Percentiles rank a stretch among this genome's conserved stretches.
Conservation (phyloP, 1,139 yeast genomes). For the Debaryomycetaceae sp. region DNA sequence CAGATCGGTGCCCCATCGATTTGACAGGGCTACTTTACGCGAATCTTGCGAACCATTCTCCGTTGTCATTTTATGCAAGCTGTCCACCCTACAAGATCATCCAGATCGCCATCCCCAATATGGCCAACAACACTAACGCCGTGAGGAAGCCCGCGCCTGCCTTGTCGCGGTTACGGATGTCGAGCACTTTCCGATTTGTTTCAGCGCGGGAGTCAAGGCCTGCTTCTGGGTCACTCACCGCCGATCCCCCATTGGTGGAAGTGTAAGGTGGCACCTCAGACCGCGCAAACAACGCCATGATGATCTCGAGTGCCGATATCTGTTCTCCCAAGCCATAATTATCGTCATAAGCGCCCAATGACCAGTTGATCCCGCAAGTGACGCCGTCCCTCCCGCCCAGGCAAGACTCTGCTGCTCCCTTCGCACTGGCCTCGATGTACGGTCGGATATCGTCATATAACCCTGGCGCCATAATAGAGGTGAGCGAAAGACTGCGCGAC, state of each 20-base stretch:
- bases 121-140: constrained; percentile 24
- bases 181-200: constrained; percentile 26
- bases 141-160: constrained; percentile 49
- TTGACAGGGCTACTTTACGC: too few relatives aligned
- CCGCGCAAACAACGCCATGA: constrained; percentile 31
- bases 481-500: constrained; percentile 59
- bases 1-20: too few relatives aligned
- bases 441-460: constrained; percentile 39
- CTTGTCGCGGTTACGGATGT: constrained; percentile 33
- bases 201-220: constrained; percentile 32
- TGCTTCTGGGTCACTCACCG: constrained; percentile 42
- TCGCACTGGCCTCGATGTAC: constrained; percentile 49
- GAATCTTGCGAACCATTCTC: too few relatives aligned
- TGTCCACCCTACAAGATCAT: constrained; percentile 2
- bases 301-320: constrained; percentile 66
- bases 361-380: constrained; percentile 74
- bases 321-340: constrained; percentile 75
- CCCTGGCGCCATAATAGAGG: constrained; percentile 56
- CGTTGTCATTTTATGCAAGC: too few relatives aligned
- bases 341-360: constrained; percentile 54
- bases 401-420: constrained; percentile 68
- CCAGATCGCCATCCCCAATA: constrained; percentile 3
- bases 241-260: constrained; percentile 41
- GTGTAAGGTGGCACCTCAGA: constrained; percentile 28
- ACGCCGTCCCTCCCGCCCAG: constrained; percentile 69